Evolutionary conservation across 2,329 filamentous ascomycete species (phyloP).

Genomic region (Periconia digitata): DNA sequence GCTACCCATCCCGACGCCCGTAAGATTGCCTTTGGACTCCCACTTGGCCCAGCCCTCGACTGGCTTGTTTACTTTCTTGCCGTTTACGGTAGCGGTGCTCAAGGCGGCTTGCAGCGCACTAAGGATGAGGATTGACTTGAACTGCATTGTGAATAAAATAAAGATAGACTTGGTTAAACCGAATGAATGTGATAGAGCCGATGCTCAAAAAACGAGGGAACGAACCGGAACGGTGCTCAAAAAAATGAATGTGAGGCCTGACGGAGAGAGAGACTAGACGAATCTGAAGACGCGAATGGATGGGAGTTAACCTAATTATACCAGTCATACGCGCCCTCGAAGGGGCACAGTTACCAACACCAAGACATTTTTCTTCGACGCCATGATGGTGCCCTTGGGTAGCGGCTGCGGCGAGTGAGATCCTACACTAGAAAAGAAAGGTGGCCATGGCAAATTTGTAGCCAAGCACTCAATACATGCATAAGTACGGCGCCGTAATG

Average conservation of each 20-base stretch:
- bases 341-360: not conserved
- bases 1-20: not conserved
- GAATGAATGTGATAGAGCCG: conserved; percentile 1
- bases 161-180: not conserved
- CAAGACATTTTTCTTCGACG: not conserved
- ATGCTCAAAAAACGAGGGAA: not conserved
- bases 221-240: not conserved
- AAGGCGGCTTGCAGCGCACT: conserved; percentile 20
- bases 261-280: not conserved
- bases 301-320: not conserved
- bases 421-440: not conserved
- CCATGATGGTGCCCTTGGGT: not conserved
- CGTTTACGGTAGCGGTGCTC: conserved; percentile 12
- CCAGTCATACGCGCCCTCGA: not conserved
- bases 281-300: not conserved
- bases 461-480: not conserved
- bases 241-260: not conserved
- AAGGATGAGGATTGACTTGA: conserved; percentile 18
- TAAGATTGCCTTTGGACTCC: not conserved
- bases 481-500: not conserved
- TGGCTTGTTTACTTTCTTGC: not conserved
- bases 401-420: not conserved
- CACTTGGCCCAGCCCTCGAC: no score
- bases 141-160: conserved; percentile 14
- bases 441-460: not conserved